Evolutionary conservation across 2,329 filamentous ascomycete species (phyloP).

Genomic region (Phyllosticta citribraziliensis): DNA sequence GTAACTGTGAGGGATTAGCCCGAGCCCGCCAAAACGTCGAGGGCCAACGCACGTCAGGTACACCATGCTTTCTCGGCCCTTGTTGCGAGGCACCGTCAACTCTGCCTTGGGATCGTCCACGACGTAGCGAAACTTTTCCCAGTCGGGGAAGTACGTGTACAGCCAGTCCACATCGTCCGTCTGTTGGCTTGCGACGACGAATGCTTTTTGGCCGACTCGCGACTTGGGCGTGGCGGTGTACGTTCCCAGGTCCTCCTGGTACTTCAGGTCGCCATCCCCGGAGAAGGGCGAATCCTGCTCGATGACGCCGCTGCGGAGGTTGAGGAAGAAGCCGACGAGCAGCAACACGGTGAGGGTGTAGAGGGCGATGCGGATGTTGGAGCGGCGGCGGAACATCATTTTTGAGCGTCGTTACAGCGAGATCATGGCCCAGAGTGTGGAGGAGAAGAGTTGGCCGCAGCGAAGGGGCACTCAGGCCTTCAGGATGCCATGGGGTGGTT

Average conservation of each 20-base stretch:
- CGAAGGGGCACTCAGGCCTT: neutral
- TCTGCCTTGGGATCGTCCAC: constrained; percentile 30
- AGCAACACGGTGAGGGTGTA: constrained; percentile 6
- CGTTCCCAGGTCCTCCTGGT: constrained; percentile 6
- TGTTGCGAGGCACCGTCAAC: constrained; percentile 37
- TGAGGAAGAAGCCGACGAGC: constrained; percentile 9
- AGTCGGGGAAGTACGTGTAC: constrained; percentile 26
- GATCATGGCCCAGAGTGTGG: constrained; percentile 1
- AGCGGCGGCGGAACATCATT: constrained; percentile 5
- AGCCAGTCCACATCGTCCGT: constrained; percentile 34
- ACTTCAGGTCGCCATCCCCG: constrained; percentile 1
- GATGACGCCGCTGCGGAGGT: constrained; percentile 1
- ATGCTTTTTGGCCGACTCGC: constrained; percentile 14
- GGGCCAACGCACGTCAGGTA: constrained; percentile 33
- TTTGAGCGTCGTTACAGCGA: neutral
- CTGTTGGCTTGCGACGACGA: constrained; percentile 30
- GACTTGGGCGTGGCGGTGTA: neutral
- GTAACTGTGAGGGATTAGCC: constrained; percentile 19
- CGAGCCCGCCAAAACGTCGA: neutral
- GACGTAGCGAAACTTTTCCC: constrained; percentile 33
- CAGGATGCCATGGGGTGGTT: constrained; percentile 1
- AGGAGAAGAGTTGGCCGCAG: neutral
- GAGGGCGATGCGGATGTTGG: constrained; percentile 10
- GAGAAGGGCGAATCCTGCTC: neutral
- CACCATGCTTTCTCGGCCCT: constrained; percentile 41